These are phyloP conservation scores for Bolboschoenus planiculmis DNA, from an alignment of 176 grass and related monocot genomes.

Conservation along the genomic window DNA sequence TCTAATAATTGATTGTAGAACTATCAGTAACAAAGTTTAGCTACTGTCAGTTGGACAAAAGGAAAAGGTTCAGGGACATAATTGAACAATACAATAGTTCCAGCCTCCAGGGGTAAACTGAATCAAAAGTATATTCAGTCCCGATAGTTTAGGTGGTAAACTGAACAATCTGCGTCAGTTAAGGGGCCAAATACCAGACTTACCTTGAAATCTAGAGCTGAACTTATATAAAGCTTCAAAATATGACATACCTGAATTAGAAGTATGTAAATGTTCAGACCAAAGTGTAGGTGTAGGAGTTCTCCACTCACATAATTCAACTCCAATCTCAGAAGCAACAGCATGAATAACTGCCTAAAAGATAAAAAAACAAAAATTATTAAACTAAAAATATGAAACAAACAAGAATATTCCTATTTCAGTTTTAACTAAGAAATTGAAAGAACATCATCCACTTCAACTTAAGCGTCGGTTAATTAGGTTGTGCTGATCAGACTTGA, in stretches of 20 bases:
- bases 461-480: neutral
- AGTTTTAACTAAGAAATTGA: neutral
- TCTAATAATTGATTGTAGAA: neutral
- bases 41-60: too few species aligned
- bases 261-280: constrained; percentile 71
- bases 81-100: neutral
- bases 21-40: neutral
- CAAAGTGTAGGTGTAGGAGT: constrained; percentile 88
- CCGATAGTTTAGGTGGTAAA: neutral
- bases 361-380: neutral
- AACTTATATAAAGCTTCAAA: constrained; percentile 4
- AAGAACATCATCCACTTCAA: neutral
- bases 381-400: constrained; percentile 20
- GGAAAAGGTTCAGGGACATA: too few species aligned
- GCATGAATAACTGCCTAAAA: constrained; percentile 70
- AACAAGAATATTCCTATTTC: neutral
- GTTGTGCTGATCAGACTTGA: neutral
- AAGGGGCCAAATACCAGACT: neutral
- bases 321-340: constrained; percentile 55
- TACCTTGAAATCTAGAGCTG: neutral
- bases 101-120: neutral
- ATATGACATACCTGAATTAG: constrained; percentile 54
- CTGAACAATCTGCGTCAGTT: neutral
- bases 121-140: neutral
- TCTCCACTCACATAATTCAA: constrained; percentile 76